Evolutionary conservation across 129 eudicot species (phyloP).

Genomic region (Glebionis coronaria): DNA sequence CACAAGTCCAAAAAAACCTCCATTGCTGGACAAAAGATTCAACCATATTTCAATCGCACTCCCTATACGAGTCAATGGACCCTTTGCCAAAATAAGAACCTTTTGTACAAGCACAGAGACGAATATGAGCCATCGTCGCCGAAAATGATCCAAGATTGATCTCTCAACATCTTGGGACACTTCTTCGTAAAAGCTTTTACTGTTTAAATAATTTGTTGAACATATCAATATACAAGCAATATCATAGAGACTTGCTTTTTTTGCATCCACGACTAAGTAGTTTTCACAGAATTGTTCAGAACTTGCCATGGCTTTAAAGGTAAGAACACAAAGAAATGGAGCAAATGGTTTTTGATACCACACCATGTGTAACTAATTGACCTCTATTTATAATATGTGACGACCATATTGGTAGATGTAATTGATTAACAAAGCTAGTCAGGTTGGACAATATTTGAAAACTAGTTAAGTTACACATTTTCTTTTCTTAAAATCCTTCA

Average conservation of each 20-base stretch:
- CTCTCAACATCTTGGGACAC: conserved; percentile 5
- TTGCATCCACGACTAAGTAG: conserved; percentile 49
- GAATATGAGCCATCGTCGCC: conserved; percentile 52
- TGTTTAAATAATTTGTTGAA: conserved; percentile 26
- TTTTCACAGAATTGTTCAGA: conserved; percentile 39
- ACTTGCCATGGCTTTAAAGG: conserved; percentile 46
- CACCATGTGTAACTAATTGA: conserved; percentile 10
- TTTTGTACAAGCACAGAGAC: conserved; percentile 51
- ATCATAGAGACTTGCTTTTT: conserved; percentile 48
- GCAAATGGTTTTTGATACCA: conserved; percentile 4
- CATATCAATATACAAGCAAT: conserved; percentile 34
- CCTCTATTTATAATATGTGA: conserved; percentile 4
- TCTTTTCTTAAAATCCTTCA: no score
- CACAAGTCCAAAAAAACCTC: conserved; percentile 45
- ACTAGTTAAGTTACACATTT: no score
- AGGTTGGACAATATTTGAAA: no score
- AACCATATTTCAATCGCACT: conserved; percentile 37
- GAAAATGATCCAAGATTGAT: conserved; percentile 1
- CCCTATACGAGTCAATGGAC: conserved; percentile 51
- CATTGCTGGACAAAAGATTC: conserved; percentile 51
- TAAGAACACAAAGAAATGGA: conserved; percentile 21
- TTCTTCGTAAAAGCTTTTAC: conserved; percentile 30
- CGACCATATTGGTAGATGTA: no score
- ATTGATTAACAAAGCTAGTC: no score
- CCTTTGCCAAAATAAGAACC: conserved; percentile 23